Evolutionary conservation across 2,329 filamentous ascomycete species (phyloP).

Genomic region (Seiridium cupressi): DNA sequence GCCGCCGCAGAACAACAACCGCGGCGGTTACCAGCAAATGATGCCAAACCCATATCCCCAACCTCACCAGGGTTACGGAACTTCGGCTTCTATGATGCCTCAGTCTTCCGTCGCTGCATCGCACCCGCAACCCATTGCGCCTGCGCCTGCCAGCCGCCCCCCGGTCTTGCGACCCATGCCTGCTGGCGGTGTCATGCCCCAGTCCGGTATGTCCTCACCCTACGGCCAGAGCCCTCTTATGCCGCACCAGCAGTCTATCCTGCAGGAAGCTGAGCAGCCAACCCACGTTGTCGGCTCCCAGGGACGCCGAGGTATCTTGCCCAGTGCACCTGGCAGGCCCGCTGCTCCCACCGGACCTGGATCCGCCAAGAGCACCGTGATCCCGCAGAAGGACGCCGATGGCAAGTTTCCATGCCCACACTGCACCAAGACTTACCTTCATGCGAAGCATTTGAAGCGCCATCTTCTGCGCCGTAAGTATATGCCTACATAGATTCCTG

Average conservation of each 20-base stretch:
- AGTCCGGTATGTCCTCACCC: conserved; percentile 55
- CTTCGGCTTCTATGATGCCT: conserved; percentile 61
- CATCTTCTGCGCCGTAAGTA: conserved; percentile 93
- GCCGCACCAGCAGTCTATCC: conserved; percentile 51
- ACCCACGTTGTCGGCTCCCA: conserved; percentile 95
- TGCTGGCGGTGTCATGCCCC: conserved; percentile 61
- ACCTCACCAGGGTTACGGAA: conserved; percentile 52
- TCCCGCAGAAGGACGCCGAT: conserved; percentile 92
- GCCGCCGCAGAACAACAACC: conserved; percentile 43
- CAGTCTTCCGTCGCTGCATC: conserved; percentile 65
- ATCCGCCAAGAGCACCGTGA: conserved; percentile 74
- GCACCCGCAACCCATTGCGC: conserved; percentile 74
- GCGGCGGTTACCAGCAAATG: conserved; percentile 53
- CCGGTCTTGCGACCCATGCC: conserved; percentile 70
- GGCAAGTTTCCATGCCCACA: conserved; percentile 98
- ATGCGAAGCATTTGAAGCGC: conserved; percentile 95
- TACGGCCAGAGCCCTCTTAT: conserved; percentile 59
- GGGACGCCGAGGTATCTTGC: conserved; percentile 85
- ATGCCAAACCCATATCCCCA: conserved; percentile 53
- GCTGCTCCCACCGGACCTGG: conserved; percentile 71
- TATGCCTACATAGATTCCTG: background rate
- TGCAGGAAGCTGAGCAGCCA: conserved; percentile 60
- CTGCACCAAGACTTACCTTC: conserved; percentile 96
- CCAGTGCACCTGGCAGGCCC: conserved; percentile 83
- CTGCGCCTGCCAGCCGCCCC: conserved; percentile 62